Evolutionary conservation across 305 asterid genomes (phyloP), one percentile per base, ranked within the genome.

Genomic region (Fraxinus platypoda): DNA sequence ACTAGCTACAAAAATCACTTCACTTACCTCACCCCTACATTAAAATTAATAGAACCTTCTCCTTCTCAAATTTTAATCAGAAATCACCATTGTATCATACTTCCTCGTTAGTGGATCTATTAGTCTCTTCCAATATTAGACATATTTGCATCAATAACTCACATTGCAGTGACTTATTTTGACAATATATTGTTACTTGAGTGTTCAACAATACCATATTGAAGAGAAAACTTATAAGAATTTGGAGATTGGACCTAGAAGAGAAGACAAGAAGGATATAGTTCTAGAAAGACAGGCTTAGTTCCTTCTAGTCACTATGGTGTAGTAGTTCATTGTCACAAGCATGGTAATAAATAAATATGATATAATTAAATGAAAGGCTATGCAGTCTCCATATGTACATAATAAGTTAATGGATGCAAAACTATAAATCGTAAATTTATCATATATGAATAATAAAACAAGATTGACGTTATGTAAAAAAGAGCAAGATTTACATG

Each of bases 241-340:
- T 41, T 46, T 74, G 82, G 82, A 49, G 76, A 37, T 66, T 72
- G 76, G 77, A 54, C 77, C 80, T 49, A 71, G 62, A 83, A 62
- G 76, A 78, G 30, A 76, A 52, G 64, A 71, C 54, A 57, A 35
- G 72, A 77, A 77, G 34, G 73, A 70, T 41, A 49, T 12, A 71
- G 43, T 43, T 72, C 52, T 35, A 66, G 21, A 73, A 59, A 66
- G 66, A 31, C 43, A 34, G 85, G 83, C 64, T 35, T 33, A 25
- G 9, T 57, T 77, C 66, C 75, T 80, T 68, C 80, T 13, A 75
- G 28, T 64, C 52, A 59, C 75, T 68, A 49, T 12, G 77, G 81
- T 30, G 71, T 74, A 12, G 38, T 75, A 75, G 66, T 71, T 71
- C 17, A 78, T 54, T 78, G 71, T 66, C 57, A 54, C 26, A 34